Percentiles rank a stretch among this genome's conserved stretches.
phyloP scores from a whole-genome alignment of 306 rosid genomes.

The Lathyrus aphaca region DNA sequence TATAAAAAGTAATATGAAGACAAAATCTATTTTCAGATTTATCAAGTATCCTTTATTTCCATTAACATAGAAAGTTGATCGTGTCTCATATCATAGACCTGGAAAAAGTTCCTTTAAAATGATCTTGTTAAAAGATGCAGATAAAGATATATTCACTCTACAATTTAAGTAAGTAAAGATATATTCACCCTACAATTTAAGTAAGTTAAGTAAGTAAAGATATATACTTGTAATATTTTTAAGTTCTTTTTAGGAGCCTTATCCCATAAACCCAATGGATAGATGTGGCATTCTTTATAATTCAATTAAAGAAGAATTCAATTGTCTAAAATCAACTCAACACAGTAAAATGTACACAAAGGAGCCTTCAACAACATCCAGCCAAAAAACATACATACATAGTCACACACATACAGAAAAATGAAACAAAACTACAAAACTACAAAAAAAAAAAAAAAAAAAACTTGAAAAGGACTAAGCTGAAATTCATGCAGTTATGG shows the following conservation, averaged over 20 bases:
- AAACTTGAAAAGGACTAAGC: slow-evolving; percentile 3
- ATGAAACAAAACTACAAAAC: slow-evolving; percentile 3
- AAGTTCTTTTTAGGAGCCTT: slow-evolving; percentile 12
- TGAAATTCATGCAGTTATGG: slow-evolving; percentile 17
- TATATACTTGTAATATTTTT: slow-evolving; percentile 3
- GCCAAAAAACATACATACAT: background rate
- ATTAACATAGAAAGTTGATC: slow-evolving; percentile 10
- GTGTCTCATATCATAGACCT: slow-evolving; percentile 5
- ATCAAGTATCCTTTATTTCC: slow-evolving; percentile 3
- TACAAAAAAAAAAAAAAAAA: too few relatives aligned
- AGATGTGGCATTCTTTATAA: background rate
- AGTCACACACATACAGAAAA: background rate
- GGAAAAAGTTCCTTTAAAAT: slow-evolving; percentile 13
- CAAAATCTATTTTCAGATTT: slow-evolving; percentile 18
- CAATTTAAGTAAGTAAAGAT: slow-evolving; percentile 3
- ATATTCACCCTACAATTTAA: background rate
- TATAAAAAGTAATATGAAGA: slow-evolving; percentile 6
- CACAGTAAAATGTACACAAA: background rate
- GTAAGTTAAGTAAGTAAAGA: too few relatives aligned
- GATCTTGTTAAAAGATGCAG: slow-evolving; percentile 8
- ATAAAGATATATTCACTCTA: background rate
- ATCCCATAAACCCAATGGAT: slow-evolving; percentile 29
- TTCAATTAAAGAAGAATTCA: slow-evolving; percentile 17
- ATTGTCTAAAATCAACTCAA: slow-evolving; percentile 17
- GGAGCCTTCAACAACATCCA: background rate